phyloP scores from a whole-genome alignment of 371 early-diverging fungal species.

The Zychaea mexicana region DNA sequence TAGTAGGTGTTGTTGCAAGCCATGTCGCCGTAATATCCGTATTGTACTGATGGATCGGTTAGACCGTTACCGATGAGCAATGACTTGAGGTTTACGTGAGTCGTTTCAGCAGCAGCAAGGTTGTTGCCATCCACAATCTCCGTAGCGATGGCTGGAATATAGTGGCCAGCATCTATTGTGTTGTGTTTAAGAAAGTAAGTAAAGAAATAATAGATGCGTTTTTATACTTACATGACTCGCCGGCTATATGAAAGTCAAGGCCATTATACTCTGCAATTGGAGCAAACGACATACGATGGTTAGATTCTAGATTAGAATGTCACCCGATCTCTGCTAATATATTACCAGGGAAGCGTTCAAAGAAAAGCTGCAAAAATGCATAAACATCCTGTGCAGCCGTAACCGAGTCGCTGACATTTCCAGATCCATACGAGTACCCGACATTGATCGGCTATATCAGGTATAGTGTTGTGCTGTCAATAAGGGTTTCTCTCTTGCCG shows the following conservation, averaged over 20 bases:
- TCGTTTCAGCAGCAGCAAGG: conserved; percentile 28
- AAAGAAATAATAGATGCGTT: background rate
- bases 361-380: conserved; percentile 75
- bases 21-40: conserved; percentile 88
- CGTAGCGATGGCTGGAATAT: conserved; percentile 78
- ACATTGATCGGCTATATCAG: conserved; percentile 66
- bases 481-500: no score
- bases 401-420: conserved; percentile 49
- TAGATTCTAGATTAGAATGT: no score
- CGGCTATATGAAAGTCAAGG: conserved; percentile 65
- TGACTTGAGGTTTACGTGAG: conserved; percentile 71
- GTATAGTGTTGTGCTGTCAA: no score
- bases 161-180: conserved; percentile 82
- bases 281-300: no score
- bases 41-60: conserved; percentile 88
- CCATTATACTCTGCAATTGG: conserved; percentile 40
- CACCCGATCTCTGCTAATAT: no score
- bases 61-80: conserved; percentile 92
- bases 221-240: conserved; percentile 47
- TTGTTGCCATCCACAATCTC: conserved; percentile 72
- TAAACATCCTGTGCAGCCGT: conserved; percentile 77
- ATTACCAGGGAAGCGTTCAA: conserved; percentile 51
- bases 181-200: background rate
- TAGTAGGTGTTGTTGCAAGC: conserved; percentile 79
- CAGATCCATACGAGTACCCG: conserved; percentile 72